phyloP scores from a whole-genome alignment of 805 yeast species.

The Saccharomycopsis olivae region DNA sequence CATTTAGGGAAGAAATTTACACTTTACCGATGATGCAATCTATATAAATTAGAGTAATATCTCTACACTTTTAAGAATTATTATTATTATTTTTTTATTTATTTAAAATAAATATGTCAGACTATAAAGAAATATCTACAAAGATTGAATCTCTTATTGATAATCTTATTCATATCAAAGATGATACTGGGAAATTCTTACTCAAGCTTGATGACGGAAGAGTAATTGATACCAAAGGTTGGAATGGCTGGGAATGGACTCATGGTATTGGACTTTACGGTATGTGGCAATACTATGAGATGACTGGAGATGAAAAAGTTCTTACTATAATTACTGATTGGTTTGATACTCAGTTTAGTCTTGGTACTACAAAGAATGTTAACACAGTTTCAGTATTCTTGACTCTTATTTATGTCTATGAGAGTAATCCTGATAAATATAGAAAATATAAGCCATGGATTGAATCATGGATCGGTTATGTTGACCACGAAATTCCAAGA shows the following conservation, averaged over 20 bases:
- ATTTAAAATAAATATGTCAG: background rate
- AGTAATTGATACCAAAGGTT: slow-evolving; percentile 29
- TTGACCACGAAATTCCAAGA: slow-evolving; percentile 23
- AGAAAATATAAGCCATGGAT: slow-evolving; percentile 22
- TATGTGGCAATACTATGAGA: slow-evolving; percentile 28
- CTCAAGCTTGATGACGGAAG: slow-evolving; percentile 25
- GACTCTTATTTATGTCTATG: slow-evolving; percentile 25
- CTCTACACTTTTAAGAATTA: too few relatives aligned
- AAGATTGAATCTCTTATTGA: slow-evolving; percentile 4
- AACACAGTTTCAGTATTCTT: slow-evolving; percentile 29
- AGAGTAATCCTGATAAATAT: slow-evolving; percentile 14
- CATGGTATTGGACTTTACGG: slow-evolving; percentile 31
- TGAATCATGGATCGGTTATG: slow-evolving; percentile 30
- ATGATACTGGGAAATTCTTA: slow-evolving; percentile 25
- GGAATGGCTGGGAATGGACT: slow-evolving; percentile 34
- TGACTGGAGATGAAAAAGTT: slow-evolving; percentile 22
- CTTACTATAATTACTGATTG: slow-evolving; percentile 23
- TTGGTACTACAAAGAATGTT: slow-evolving; percentile 27
- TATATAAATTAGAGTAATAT: too few relatives aligned
- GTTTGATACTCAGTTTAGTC: slow-evolving; percentile 24
- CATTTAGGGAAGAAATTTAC: too few relatives aligned
- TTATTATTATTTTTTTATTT: too few relatives aligned
- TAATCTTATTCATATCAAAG: slow-evolving; percentile 24
- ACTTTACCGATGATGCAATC: too few relatives aligned
- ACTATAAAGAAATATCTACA: background rate